Evolutionary conservation across 2,329 filamentous ascomycete species (phyloP).

Genomic region (Dendryphion nanum): DNA sequence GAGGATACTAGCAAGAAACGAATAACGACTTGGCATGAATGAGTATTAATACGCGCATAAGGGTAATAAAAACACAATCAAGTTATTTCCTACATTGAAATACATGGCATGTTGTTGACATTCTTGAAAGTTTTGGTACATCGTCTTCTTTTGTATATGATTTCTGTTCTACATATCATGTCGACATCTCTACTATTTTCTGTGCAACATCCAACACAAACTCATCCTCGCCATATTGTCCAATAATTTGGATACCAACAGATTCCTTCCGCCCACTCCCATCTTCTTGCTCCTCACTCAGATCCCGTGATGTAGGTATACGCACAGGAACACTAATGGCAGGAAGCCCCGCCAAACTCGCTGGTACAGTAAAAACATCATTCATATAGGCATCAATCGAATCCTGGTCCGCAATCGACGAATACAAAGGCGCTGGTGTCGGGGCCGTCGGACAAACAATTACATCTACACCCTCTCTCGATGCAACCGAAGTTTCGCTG

Average conservation of each 20-base stretch:
- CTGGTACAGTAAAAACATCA: conserved; percentile 93
- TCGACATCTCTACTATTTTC: no score
- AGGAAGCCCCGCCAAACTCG: conserved; percentile 86
- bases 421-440: conserved; percentile 65
- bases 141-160: no score
- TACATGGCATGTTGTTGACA: no score
- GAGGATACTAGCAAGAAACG: no score
- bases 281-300: conserved; percentile 31
- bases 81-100: no score
- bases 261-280: conserved; percentile 18
- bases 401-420: conserved; percentile 54
- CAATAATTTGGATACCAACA: conserved; percentile 71
- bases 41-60: no score
- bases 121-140: no score
- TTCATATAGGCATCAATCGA: conserved; percentile 81
- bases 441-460: conserved; percentile 86
- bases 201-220: conserved; percentile 54
- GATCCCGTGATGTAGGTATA: conserved; percentile 6
- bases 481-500: conserved; percentile 39
- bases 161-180: no score
- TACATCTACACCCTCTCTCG: conserved; percentile 71
- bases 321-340: conserved; percentile 80
- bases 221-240: conserved; percentile 76
- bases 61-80: no score
- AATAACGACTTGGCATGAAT: no score